Evolutionary conservation across 139 green algal genomes (phyloP).

Genomic region (Chlorella sp.): DNA sequence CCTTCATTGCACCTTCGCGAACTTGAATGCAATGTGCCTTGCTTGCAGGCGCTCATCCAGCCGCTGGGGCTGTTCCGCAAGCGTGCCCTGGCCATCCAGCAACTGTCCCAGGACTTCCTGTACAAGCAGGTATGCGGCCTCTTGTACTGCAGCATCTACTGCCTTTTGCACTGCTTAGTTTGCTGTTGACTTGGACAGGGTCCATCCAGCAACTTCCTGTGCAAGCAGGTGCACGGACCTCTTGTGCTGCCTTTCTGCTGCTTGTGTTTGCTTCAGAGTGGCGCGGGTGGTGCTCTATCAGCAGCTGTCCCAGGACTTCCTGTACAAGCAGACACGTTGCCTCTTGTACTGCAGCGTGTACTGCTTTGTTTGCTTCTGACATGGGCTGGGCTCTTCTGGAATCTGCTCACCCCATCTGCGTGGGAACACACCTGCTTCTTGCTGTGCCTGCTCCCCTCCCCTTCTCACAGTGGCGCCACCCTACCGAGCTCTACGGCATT

Average conservation of each 20-base stretch:
- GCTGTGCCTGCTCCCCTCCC: neutral
- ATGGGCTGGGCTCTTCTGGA: too few relatives aligned
- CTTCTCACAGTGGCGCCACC: conserved; percentile 74
- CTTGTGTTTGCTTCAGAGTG: too few relatives aligned
- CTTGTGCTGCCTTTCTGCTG: too few relatives aligned
- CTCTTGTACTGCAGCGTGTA: too few relatives aligned
- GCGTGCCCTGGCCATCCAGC: conserved; percentile 71
- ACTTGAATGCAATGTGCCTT: too few relatives aligned
- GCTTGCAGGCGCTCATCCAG: conserved; percentile 71
- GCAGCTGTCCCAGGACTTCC: conserved; percentile 84
- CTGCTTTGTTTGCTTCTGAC: neutral
- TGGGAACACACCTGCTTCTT: neutral
- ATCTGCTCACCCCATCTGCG: neutral
- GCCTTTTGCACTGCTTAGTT: too few relatives aligned
- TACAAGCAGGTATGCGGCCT: conserved; percentile 63
- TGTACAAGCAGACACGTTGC: conserved; percentile 69
- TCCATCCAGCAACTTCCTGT: too few relatives aligned
- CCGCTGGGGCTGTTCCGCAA: conserved; percentile 88
- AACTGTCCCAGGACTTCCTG: conserved; percentile 86
- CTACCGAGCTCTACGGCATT: conserved; percentile 83
- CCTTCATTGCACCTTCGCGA: too few relatives aligned
- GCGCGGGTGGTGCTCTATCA: conserved; percentile 23
- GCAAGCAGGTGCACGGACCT: too few relatives aligned
- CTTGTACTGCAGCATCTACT: too few relatives aligned
- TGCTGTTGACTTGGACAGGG: too few relatives aligned